Evolutionary conservation across 169 alveolate genomes (phyloP), one percentile per base, ranked within the genome.

Genomic region (Plasmodium chabaudi): DNA sequence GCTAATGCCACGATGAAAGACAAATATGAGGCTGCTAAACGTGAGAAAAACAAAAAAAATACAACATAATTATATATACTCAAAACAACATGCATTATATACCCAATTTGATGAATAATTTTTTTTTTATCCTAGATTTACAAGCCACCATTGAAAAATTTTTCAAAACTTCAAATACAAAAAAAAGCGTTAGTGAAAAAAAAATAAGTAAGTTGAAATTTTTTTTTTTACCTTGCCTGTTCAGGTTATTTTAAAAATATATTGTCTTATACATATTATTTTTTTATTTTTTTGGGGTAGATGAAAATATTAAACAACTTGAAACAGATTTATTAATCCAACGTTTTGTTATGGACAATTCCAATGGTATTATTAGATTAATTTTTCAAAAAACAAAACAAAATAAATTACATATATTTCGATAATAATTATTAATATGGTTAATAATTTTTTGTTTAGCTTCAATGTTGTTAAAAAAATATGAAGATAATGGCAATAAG

Each of bases 261-360:
- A 13, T 51, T 51, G 19, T 51, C 19, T 51, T 39, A 15, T 56
- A 21, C 49, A 15, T 4, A 9, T 23, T 23, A 47, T 44, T 65
- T 15, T 47, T 46, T 47, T 1, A 17, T 13, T 1, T 39, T 21
- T 10, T 47, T 13, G 6, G 5, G 17, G 13, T 46, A 75, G 88
- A 75, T 60, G 67, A 17, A n/a, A 75, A 46, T 15, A 75, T 75
- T n/a, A 55, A 63, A n/a, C 67, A 75, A 15, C 74, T 75, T n/a
- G 88, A 75, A 42, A 46, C 46, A 12, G 88, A 75, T 44, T 65
- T 75, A 13, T n/a, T 75, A 19, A 23, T 75, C 67, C 88, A 75
- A 21, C n/a, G 70, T 44, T 75, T 75, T 39, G 68, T 75, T 15
- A 75, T 25, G 44, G 88, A 75, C 17, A 75, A 27, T 19, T 9